Base-by-base conservation (phyloP, 805 yeast genomes). In the Debaryomyces prosopidis region DNA sequence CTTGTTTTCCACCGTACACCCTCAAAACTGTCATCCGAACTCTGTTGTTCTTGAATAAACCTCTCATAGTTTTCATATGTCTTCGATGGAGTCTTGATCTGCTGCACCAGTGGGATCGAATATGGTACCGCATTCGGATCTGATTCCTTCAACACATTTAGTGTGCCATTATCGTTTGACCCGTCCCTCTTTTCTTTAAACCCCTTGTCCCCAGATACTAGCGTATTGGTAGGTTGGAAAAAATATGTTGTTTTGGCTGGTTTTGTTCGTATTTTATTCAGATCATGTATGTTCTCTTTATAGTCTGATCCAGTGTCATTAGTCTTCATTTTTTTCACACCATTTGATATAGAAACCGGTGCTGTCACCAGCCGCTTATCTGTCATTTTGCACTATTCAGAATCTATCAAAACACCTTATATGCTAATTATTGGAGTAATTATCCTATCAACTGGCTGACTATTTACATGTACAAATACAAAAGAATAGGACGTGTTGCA, bases 1-100 rank as follows among this genome's bases (percentile, higher is more conserved):
- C 76, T 69, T 11, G 58, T 57, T 12, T 65, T 73, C 80, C 80
- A 75, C 39, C 69, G 57, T 27, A 72, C 60, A 1, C 76, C 76
- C 36, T 72, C 77, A 47, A 68, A 71, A 45, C 73, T 69, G 41
- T 72, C 76, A 44, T 72, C 77, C 0, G 76, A 69, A 45, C 71
- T 64, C 43, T 67, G 73, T 19, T 53, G 59, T 15, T 62, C 65
- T 19, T 28, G 46, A n/a, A 49, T 32, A 3, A 49, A 37, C 32
- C 43, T 42, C 18, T 50, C 51, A 31, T 52, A 49, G 32, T 51
- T 49, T 16, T 45, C 43, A n/a, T 39, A 40, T 15, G 19, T 20
- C 19, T 43, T 39, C 28, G 36, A 23, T 12, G 46, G 46, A 17
- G 39, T 47, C 26, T 33, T 36, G 17, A 14, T 19, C 36, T 15